Evolutionary conservation across 768 basidiomycete genomes (phyloP), one percentile per base, ranked within the genome.

Genomic region (Lentinus tigrinus): DNA sequence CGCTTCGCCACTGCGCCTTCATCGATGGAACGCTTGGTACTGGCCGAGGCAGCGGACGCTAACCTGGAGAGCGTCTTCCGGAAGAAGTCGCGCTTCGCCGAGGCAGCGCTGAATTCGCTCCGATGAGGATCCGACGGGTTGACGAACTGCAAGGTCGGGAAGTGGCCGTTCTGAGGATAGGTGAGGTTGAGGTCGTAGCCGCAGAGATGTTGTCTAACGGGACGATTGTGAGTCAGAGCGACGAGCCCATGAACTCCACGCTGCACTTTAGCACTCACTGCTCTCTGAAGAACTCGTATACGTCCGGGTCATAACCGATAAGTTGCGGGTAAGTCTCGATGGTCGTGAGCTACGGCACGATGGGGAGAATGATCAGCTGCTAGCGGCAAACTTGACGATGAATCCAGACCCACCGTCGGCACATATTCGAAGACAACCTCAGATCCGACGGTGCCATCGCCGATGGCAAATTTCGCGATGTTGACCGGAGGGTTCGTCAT

Each of bases 311-410:
- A 64, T 91, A 91, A 34, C 82, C 85, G 51, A 91, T 88, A 27
- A 91, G 72, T 66, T 90, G 89, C 1, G 89, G 89, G 66, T 85
- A 88, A 4, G 89, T 90, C 71, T 88, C 81, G 17, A 90, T 69
- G 28, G 87, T 75, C 54, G 70, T 78, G 40, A 84, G 67, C 86
- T 87, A 59, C 6, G 4, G 21, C 36, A 13, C 6, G 27, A 61
- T 5, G 51, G 27, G 34, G 28, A 23, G 16, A 31, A 36, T 19
- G 4, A 36, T 38, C 21, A n/a, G 27, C 24, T 49, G 27, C 24
- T 49, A 23, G 5, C 42, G 47, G 34, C 28, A 27, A 11, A 46
- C 21, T 44, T 31, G 31, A 31, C 31, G 9, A 31, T 43, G 11
- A 34, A 38, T n/a, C 7, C 10, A 13, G 13, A 54, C 79, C 64